Evolutionary conservation across 352 stramenopile species (phyloP).

Genomic region (Phytophthora constricta): DNA sequence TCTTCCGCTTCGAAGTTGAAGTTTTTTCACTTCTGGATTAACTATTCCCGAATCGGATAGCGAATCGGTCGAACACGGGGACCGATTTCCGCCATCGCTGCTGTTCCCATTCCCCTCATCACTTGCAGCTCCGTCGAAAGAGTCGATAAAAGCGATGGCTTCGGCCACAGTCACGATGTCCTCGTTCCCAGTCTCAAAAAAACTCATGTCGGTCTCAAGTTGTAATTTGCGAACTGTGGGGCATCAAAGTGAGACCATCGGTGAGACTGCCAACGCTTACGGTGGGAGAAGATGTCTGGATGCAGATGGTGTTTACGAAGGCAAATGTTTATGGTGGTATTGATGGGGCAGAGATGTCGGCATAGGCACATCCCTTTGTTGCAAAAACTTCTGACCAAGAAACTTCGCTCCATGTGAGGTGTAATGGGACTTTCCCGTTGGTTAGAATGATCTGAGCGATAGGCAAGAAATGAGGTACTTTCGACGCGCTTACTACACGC

Average conservation of each 20-base stretch:
- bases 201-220: slow-evolving; percentile 9
- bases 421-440: too few relatives aligned
- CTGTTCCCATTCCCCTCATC: neutral
- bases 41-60: neutral
- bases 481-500: too few relatives aligned
- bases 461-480: too few relatives aligned
- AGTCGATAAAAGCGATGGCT: slow-evolving; percentile 23
- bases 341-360: neutral
- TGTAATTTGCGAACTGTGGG: too few relatives aligned
- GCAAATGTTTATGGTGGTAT: slow-evolving; percentile 5
- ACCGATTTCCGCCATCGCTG: neutral
- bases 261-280: too few relatives aligned
- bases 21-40: neutral
- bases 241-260: too few relatives aligned
- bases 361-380: too few relatives aligned
- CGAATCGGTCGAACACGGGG: neutral
- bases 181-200: slow-evolving; percentile 5
- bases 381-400: too few relatives aligned
- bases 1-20: slow-evolving; percentile 4
- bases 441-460: too few relatives aligned
- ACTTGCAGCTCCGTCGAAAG: slow-evolving; percentile 2
- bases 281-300: too few relatives aligned
- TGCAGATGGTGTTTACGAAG: slow-evolving; percentile 9
- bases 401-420: too few relatives aligned
- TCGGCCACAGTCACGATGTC: slow-evolving; percentile 10